phyloP scores from a whole-genome alignment of 192 early-diverging fungal species.

The Coemansia guatemalensis region DNA sequence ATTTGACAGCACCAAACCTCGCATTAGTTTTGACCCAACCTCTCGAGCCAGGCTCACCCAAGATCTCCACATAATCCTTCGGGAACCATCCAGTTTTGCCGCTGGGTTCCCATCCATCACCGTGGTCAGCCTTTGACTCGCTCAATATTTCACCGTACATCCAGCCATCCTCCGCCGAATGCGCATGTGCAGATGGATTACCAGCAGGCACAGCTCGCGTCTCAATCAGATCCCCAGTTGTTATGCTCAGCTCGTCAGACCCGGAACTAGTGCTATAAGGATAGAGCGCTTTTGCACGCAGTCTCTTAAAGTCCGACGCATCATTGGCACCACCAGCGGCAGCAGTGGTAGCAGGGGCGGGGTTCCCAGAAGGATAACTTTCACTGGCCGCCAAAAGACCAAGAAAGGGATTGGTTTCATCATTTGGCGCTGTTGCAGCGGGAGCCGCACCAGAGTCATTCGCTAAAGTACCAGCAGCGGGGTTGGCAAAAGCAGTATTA shows the following conservation, averaged over 20 bases:
- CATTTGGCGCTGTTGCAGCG: neutral
- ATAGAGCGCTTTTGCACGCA: conserved; percentile 38
- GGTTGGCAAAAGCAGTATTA: conserved; percentile 45
- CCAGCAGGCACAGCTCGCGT: conserved; percentile 18
- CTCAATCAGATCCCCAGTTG: conserved; percentile 40
- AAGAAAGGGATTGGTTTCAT: conserved; percentile 44
- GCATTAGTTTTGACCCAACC: conserved; percentile 46
- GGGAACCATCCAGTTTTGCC: conserved; percentile 45
- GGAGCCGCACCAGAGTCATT: neutral
- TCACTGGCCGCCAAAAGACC: conserved; percentile 15
- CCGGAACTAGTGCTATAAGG: conserved; percentile 21
- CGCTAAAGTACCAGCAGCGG: neutral
- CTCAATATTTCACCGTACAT: conserved; percentile 40
- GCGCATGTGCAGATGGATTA: neutral
- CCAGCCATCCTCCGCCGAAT: conserved; percentile 37
- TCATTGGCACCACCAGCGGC: conserved; percentile 2
- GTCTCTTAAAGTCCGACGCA: conserved; percentile 11
- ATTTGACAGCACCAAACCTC: conserved; percentile 40
- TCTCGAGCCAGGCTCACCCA: conserved; percentile 32
- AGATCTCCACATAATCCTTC: conserved; percentile 33
- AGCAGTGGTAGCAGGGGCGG: neutral
- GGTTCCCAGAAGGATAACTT: neutral
- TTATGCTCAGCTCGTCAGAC: conserved; percentile 25
- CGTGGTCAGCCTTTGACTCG: conserved; percentile 16
- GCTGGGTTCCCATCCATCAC: conserved; percentile 40